These are phyloP conservation scores for Ganoderma leucocontextum DNA, from an alignment of 1,284 basidiomycete genomes.

Conservation along the genomic window DNA sequence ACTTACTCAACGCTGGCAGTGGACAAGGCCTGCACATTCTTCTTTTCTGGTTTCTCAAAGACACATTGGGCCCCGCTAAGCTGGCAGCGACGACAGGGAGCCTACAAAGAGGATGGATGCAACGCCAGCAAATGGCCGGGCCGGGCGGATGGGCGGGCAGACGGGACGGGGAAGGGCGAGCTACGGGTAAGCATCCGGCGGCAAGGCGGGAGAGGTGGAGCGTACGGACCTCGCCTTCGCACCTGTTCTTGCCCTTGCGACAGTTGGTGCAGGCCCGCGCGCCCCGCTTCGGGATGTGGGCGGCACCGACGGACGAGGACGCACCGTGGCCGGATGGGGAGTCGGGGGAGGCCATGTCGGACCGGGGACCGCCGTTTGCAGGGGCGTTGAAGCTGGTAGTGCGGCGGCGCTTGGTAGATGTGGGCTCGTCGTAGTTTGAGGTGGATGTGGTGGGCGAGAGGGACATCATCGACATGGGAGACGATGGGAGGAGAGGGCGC, in stretches of 20 bases:
- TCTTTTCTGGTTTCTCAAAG: constrained; percentile 94
- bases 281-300: constrained; percentile 81
- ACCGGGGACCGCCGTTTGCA: constrained; percentile 32
- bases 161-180: constrained; percentile 17
- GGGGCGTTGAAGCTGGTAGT: constrained; percentile 37
- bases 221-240: constrained; percentile 80
- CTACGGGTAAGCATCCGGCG: constrained; percentile 43
- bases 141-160: constrained; percentile 68
- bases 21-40: constrained; percentile 65
- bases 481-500: constrained; percentile 26
- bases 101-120: constrained; percentile 51
- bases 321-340: constrained; percentile 31
- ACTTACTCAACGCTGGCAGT: constrained; percentile 79
- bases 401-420: constrained; percentile 42
- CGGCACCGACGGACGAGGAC: constrained; percentile 35
- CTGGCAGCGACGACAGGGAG: constrained; percentile 90
- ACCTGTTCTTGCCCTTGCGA: constrained; percentile 92
- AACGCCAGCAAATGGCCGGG: constrained; percentile 50
- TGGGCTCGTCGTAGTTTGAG: constrained; percentile 39
- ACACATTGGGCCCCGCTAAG: constrained; percentile 85
- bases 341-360: constrained; percentile 34
- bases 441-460: constrained; percentile 46
- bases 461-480: constrained; percentile 41
- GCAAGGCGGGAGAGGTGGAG: constrained; percentile 34
- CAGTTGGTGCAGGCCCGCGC: constrained; percentile 84